These are phyloP conservation scores for Lasiosphaeris hirsuta DNA, from an alignment of 495 filamentous ascomycete genomes.

Conservation along the genomic window DNA sequence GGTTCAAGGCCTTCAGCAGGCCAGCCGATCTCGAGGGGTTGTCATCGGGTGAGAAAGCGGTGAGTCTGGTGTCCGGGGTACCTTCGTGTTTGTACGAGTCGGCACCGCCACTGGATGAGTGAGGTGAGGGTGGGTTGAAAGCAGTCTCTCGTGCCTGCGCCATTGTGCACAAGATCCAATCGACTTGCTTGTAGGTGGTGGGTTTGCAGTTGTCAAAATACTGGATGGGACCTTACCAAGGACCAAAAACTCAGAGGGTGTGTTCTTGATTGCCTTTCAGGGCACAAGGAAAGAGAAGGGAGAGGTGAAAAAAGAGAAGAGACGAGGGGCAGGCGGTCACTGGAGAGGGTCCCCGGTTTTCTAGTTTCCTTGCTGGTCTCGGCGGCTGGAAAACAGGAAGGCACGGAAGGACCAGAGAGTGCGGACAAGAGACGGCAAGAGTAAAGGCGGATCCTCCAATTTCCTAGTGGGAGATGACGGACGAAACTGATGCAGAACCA, in stretches of 20 bases:
- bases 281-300: constrained; percentile 8
- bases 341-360: background rate
- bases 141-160: constrained; percentile 34
- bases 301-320: constrained; percentile 11
- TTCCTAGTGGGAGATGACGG: too few relatives aligned
- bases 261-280: constrained; percentile 1
- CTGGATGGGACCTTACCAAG: constrained; percentile 17
- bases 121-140: constrained; percentile 51
- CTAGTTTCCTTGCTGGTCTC: too few relatives aligned
- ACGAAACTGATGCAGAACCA: too few relatives aligned
- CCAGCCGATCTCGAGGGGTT: constrained; percentile 34
- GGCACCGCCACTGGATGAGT: constrained; percentile 52
- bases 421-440: too few relatives aligned
- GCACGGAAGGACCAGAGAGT: too few relatives aligned
- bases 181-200: background rate
- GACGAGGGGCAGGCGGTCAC: background rate
- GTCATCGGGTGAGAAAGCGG: constrained; percentile 62
- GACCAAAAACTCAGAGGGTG: constrained; percentile 7
- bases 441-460: too few relatives aligned
- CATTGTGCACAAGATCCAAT: constrained; percentile 23
- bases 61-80: constrained; percentile 62
- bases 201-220: constrained; percentile 13
- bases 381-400: too few relatives aligned
- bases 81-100: constrained; percentile 52
- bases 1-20: constrained; percentile 23